Conservation (phyloP, 306 rosid species). For the Begonia fuchsioides region DNA sequence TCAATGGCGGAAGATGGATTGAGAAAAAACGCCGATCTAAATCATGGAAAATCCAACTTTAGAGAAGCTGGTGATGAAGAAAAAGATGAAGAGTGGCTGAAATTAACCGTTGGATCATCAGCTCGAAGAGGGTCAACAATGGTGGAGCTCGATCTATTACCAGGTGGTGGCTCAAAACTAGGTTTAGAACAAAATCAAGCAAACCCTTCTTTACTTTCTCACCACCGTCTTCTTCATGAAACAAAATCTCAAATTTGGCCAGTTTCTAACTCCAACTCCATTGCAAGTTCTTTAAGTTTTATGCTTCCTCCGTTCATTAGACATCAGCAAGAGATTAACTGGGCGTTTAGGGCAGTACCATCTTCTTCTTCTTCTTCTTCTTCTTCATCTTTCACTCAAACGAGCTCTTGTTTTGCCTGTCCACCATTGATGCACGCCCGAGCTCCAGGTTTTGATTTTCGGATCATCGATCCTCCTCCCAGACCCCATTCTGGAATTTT, state of each 20-base stretch:
- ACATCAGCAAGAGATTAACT: conserved; percentile 33
- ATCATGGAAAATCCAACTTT: conserved; percentile 12
- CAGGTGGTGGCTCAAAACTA: conserved; percentile 1
- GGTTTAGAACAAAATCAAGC: background rate
- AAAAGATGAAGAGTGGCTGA: conserved; percentile 49
- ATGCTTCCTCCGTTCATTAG: conserved; percentile 11
- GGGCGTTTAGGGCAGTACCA: conserved; percentile 69
- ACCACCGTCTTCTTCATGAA: conserved; percentile 3
- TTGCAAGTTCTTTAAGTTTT: background rate
- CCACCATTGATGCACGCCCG: conserved; percentile 35
- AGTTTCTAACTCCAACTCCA: background rate
- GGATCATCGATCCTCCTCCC: conserved; percentile 75
- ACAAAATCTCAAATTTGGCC: conserved; percentile 3
- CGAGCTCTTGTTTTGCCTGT: conserved; percentile 24
- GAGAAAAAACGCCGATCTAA: conserved; percentile 21
- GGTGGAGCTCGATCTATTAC: conserved; percentile 60
- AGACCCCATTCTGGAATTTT: conserved; percentile 90
- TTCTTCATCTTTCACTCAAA: conserved; percentile 32
- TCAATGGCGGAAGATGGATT: conserved; percentile 72
- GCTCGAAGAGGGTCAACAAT: conserved; percentile 10
- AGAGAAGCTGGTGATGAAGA: conserved; percentile 13
- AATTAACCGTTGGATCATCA: conserved; percentile 46
- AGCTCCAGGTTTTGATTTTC: conserved; percentile 35
- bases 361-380: conserved; percentile 23
- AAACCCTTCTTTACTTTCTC: background rate